A percentile compares a stretch with the other conserved stretches of the same genome.
Conservation (phyloP, 2,329 filamentous ascomycete species). For the Xylariaceae sp. region DNA sequence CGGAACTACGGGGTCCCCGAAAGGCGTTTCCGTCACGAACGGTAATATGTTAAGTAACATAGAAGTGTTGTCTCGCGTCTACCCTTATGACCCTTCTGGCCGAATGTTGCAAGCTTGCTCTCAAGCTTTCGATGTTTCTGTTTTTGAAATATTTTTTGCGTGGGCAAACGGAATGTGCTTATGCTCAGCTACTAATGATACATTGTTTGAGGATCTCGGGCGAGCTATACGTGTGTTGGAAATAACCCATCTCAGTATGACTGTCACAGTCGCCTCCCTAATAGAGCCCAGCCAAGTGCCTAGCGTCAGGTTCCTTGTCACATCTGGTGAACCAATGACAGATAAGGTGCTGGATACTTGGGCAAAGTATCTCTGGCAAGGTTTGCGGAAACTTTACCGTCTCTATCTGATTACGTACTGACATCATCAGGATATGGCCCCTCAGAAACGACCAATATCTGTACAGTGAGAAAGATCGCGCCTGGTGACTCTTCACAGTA, state of each 20-base stretch:
- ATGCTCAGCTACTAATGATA: slow-evolving; percentile 74
- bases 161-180: slow-evolving; percentile 80
- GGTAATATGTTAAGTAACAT: slow-evolving; percentile 77
- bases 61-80: slow-evolving; percentile 65
- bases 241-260: slow-evolving; percentile 82
- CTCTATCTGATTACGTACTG: not conserved
- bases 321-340: slow-evolving; percentile 79
- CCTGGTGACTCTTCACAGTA: slow-evolving; percentile 66
- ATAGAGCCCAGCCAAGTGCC: slow-evolving; percentile 71
- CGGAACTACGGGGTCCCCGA: slow-evolving; percentile 78
- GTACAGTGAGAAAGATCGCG: slow-evolving; percentile 69
- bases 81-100: slow-evolving; percentile 57
- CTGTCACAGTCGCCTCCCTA: slow-evolving; percentile 81
- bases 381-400: slow-evolving; percentile 32
- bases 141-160: slow-evolving; percentile 88
- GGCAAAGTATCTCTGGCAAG: slow-evolving; percentile 73
- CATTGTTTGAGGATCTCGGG: slow-evolving; percentile 74
- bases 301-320: slow-evolving; percentile 73
- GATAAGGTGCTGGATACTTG: slow-evolving; percentile 70
- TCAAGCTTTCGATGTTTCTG: slow-evolving; percentile 83
- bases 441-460: slow-evolving; percentile 87
- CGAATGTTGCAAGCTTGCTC: slow-evolving; percentile 82
- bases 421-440: slow-evolving; percentile 68
- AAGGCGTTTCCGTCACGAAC: slow-evolving; percentile 79
- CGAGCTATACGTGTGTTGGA: slow-evolving; percentile 61